Conservation (phyloP, 805 yeast genomes). For the Wickerhamiella cacticola region DNA sequence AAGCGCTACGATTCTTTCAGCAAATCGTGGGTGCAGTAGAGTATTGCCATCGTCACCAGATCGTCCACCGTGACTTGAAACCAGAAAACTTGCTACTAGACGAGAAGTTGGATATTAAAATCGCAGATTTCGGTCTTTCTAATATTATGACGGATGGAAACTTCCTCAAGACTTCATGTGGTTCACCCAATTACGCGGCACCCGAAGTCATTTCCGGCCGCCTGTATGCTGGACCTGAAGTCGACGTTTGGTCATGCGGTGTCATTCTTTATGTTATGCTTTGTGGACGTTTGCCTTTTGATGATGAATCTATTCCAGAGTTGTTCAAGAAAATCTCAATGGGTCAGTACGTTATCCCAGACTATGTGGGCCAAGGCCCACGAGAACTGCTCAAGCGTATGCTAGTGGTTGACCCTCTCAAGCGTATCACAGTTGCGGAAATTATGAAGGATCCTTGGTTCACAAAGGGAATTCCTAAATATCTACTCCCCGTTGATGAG, state of each 20-base stretch:
- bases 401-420: slow-evolving; percentile 90
- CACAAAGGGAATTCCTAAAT: slow-evolving; percentile 64
- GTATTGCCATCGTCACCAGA: slow-evolving; percentile 91
- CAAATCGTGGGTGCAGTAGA: slow-evolving; percentile 95
- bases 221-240: slow-evolving; percentile 94
- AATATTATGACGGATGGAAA: slow-evolving; percentile 97
- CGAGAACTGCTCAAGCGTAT: slow-evolving; percentile 69
- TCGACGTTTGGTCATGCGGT: slow-evolving; percentile 96
- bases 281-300: slow-evolving; percentile 91
- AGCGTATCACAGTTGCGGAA: slow-evolving; percentile 84
- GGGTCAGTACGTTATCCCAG: slow-evolving; percentile 86
- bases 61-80: slow-evolving; percentile 91
- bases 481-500: slow-evolving; percentile 50
- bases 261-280: slow-evolving; percentile 91
- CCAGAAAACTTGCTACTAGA: slow-evolving; percentile 88
- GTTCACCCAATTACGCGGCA: slow-evolving; percentile 95
- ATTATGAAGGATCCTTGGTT: slow-evolving; percentile 95
- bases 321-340: slow-evolving; percentile 82
- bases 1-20: slow-evolving; percentile 87
- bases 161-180: slow-evolving; percentile 87
- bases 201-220: slow-evolving; percentile 95
- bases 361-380: slow-evolving; percentile 75
- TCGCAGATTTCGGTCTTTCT: slow-evolving; percentile 90
- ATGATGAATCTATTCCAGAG: slow-evolving; percentile 92
- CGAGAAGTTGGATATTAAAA: slow-evolving; percentile 82